Conservation (phyloP, 148 eudicot genomes). For the Chenopodium album region DNA sequence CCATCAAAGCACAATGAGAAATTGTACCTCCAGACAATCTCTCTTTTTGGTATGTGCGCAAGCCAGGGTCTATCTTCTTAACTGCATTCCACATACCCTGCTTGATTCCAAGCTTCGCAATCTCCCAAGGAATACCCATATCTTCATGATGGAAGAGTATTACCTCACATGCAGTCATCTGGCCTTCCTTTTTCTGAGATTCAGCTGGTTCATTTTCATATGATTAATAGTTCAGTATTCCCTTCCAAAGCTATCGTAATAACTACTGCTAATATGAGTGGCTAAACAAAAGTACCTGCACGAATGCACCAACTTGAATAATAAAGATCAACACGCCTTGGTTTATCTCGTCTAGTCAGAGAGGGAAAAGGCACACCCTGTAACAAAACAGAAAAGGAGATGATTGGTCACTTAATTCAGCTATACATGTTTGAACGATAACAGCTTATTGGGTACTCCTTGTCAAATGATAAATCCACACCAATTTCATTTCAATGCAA, state of each 20-base stretch:
- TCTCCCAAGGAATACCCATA: slow-evolving; percentile 16
- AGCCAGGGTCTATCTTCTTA: slow-evolving; percentile 12
- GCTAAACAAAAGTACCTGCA: not conserved
- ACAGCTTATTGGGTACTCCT: not conserved
- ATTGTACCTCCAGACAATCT: not conserved
- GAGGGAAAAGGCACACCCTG: slow-evolving; percentile 13
- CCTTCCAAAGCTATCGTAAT: no score
- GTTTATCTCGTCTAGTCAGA: slow-evolving; percentile 13
- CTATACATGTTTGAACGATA: not conserved
- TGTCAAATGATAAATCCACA: not conserved
- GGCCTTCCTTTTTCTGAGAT: slow-evolving; percentile 4
- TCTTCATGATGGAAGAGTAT: slow-evolving; percentile 13
- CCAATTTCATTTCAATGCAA: not conserved
- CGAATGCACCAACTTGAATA: slow-evolving; percentile 19
- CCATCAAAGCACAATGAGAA: slow-evolving; percentile 12
- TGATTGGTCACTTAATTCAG: not conserved
- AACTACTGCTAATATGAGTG: not conserved
- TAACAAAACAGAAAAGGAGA: not conserved
- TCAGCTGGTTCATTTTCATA: not conserved
- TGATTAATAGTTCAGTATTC: not conserved
- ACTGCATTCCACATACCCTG: slow-evolving; percentile 17
- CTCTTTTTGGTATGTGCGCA: slow-evolving; percentile 9
- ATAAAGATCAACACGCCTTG: slow-evolving; percentile 13
- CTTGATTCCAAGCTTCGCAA: slow-evolving; percentile 13
- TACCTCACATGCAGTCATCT: slow-evolving; percentile 11